Conservation (phyloP, 2,329 filamentous ascomycete species). For the Colletotrichum chrysophilum region DNA sequence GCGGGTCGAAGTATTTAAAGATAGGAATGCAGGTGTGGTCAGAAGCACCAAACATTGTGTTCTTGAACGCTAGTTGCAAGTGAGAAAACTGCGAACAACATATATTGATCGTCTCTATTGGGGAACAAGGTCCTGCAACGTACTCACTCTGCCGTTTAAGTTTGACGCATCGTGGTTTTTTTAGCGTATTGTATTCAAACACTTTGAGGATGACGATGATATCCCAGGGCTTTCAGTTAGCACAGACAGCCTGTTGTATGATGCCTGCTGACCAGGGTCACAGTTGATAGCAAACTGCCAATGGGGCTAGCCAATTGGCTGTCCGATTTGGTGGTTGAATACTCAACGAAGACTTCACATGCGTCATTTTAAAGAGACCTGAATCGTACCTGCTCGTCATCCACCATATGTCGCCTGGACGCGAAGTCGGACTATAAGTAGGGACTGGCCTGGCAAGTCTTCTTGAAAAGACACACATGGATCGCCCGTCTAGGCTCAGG, state of each 20-base stretch:
- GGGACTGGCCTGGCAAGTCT: background rate
- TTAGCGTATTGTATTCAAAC: background rate
- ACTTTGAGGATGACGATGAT: background rate
- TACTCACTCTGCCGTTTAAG: fast-evolving
- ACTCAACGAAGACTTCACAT: background rate
- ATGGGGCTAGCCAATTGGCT: background rate
- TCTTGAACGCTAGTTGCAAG: background rate
- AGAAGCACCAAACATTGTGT: too few relatives aligned
- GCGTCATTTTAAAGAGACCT: background rate
- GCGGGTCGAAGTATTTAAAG: background rate
- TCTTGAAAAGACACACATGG: background rate
- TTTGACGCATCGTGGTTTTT: background rate
- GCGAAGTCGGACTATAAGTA: background rate
- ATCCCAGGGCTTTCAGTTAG: background rate
- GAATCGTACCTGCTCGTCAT: background rate
- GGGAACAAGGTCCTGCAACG: fast-evolving
- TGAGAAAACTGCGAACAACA: background rate
- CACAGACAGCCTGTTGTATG: background rate
- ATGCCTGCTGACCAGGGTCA: background rate
- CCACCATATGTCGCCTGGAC: background rate
- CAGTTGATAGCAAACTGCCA: background rate
- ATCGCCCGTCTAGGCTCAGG: background rate
- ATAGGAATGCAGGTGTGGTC: too few relatives aligned
- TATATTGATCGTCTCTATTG: background rate
- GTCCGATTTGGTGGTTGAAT: background rate